Conservation (phyloP, 371 early-diverging fungal species). For the Phascolomyces articulosus region DNA sequence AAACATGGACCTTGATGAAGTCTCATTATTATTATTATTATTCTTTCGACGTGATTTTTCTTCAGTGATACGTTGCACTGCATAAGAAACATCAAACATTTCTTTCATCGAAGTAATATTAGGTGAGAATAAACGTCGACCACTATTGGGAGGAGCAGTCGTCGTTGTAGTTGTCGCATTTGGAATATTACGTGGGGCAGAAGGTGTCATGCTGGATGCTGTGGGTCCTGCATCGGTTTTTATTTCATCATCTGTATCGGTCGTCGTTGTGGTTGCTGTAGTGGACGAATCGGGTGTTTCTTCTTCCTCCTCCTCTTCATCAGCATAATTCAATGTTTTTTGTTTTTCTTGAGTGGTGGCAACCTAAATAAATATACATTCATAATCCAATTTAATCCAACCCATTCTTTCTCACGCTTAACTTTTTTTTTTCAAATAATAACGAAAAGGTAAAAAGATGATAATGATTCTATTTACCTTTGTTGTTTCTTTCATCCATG, state of each 20-base stretch:
- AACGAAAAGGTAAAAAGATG: no score
- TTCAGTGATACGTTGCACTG: constrained; percentile 66
- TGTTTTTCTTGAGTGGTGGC: not conserved
- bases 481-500: constrained; percentile 66
- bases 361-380: no score
- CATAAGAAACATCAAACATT: constrained; percentile 65
- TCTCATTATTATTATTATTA: not conserved
- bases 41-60: constrained; percentile 50
- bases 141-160: not conserved
- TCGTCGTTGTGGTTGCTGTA: not conserved
- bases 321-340: not conserved
- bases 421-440: no score
- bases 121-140: constrained; percentile 43
- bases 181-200: constrained; percentile 19
- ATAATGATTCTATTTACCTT: no score
- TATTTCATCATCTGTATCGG: constrained; percentile 8
- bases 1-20: not conserved
- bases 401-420: no score
- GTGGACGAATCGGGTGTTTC: constrained; percentile 10
- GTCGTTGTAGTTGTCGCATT: constrained; percentile 3
- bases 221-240: constrained; percentile 9
- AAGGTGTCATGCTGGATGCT: not conserved
- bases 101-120: constrained; percentile 62
- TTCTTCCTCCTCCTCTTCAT: constrained; percentile 11
- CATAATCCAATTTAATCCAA: no score